Evolutionary conservation across 2,329 filamentous ascomycete genomes (phyloP), one percentile per base, ranked within the genome.

Genomic region (Diaporthe australafricana): DNA sequence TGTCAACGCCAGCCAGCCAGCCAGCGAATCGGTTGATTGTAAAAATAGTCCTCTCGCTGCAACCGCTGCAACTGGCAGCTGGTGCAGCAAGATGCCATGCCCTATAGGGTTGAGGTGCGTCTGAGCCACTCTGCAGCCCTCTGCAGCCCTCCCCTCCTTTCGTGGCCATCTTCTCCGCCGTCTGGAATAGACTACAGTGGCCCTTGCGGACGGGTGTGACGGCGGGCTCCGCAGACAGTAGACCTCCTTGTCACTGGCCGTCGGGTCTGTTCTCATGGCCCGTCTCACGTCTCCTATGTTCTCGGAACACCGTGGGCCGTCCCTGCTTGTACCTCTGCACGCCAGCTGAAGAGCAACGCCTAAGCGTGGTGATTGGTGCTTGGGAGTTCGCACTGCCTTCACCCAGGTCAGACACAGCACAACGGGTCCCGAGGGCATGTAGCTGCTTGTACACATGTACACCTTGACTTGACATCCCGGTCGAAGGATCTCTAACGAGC

Each of bases 21-120:
- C 52, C 50, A 40, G 67, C 35, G n/a, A 67, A 32, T 55, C 60
- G 50, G 32, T 53, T 62, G 16, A 48, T 35, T 45, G 57, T 72
- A 72, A 70, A 72, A 72, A 73, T 73, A 73, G 71, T 52, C 47
- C 16, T 68, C 40, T 63, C n/a, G n/a, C 35, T 66, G 71, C 60
- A 53, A 42, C 68, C n/a, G 55, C 55, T 52, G 47, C 52, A 38
- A 20, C 40, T 48, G 57, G 48, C 60, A 68, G 60, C 68, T 40
- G 42, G 53, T 60, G 66, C 62, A 45, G 63, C 53, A 69, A 50
- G 30, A n/a, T 56, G 42, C 52, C 40, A 40, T 50, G 42, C 66
- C 53, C 40, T 60, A 27, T 65, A 65, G 60, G 60, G 60, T 65
- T 65, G 42, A 50, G 45, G 60, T 25, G 30, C 60, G 32, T 65